Percentiles rank a stretch among this genome's conserved stretches.
Conservation (phyloP, 2,329 filamentous ascomycete species). For the Fusarium ramigenum region DNA sequence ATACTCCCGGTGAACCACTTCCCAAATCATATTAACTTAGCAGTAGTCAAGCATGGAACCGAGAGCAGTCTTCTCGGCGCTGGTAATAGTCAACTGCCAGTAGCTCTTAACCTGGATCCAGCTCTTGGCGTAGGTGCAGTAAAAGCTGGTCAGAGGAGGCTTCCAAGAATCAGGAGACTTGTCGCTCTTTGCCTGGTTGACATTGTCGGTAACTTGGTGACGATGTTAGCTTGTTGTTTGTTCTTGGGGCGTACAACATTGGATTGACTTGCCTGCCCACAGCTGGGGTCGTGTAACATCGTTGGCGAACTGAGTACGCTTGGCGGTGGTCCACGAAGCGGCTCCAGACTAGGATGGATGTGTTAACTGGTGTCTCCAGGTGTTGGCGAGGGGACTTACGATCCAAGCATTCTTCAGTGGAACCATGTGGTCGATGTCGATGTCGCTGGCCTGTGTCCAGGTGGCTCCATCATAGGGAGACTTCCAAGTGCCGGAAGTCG, state of each 20-base stretch:
- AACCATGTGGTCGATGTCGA: constrained; percentile 88
- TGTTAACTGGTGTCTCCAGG: constrained; percentile 8
- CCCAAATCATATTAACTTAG: constrained; percentile 14
- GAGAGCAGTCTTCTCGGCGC: constrained; percentile 76
- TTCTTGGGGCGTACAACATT: neutral
- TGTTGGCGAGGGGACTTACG: constrained; percentile 50
- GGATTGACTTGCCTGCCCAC: constrained; percentile 58
- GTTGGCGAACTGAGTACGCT: constrained; percentile 77
- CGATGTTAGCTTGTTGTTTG: neutral
- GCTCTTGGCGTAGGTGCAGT: constrained; percentile 80
- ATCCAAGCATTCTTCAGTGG: constrained; percentile 85
- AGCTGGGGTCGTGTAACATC: constrained; percentile 80
- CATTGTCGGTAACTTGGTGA: constrained; percentile 71
- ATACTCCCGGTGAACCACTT: neutral
- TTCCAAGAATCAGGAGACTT: constrained; percentile 79
- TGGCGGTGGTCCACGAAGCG: constrained; percentile 73
- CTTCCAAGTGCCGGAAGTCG: constrained; percentile 74
- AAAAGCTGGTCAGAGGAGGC: constrained; percentile 73
- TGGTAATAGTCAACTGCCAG: constrained; percentile 74
- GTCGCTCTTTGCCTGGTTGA: constrained; percentile 81
- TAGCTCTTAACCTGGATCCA: constrained; percentile 83
- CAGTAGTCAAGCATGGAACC: constrained; percentile 52
- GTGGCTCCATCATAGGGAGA: constrained; percentile 78
- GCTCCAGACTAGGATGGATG: constrained; percentile 68
- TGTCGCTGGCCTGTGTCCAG: constrained; percentile 73